These are phyloP conservation scores for Crithidia expoeki DNA, from an alignment of 208 protist genomes.

Conservation along the genomic window DNA sequence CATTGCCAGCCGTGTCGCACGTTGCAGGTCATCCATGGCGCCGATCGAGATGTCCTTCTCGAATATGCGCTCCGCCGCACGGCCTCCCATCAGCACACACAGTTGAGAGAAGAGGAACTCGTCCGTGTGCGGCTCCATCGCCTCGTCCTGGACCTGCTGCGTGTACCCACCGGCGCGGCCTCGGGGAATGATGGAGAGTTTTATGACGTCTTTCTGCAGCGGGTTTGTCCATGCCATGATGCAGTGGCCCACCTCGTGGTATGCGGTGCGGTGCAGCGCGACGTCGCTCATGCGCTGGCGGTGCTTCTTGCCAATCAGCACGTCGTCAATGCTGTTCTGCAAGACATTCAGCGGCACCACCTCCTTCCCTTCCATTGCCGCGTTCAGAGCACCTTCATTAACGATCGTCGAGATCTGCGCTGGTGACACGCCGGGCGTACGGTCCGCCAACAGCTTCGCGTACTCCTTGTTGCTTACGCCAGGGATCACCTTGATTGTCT, in stretches of 20 bases:
- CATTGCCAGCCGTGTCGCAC: conserved; percentile 86
- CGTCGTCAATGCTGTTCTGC: conserved; percentile 91
- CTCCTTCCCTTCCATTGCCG: conserved; percentile 78
- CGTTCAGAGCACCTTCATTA: conserved; percentile 96
- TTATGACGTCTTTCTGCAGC: conserved; percentile 91
- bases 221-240: conserved; percentile 93
- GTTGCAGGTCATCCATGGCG: conserved; percentile 92
- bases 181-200: conserved; percentile 93
- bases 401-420: conserved; percentile 97
- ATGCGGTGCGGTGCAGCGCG: conserved; percentile 91
- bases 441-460: conserved; percentile 73
- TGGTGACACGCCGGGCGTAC: conserved; percentile 93
- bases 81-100: conserved; percentile 91
- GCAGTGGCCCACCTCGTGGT: conserved; percentile 98
- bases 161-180: conserved; percentile 92
- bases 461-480: conserved; percentile 85
- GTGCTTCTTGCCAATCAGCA: conserved; percentile 94
- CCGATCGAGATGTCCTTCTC: conserved; percentile 89
- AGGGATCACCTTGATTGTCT: conserved; percentile 69
- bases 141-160: conserved; percentile 92
- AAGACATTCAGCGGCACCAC: conserved; percentile 79
- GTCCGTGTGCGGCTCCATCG: conserved; percentile 86
- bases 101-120: conserved; percentile 89
- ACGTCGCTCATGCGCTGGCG: conserved; percentile 88
- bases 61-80: conserved; percentile 87